phyloP scores from a whole-genome alignment of 1,284 basidiomycete species.

The Salmacisia buchloeana region DNA sequence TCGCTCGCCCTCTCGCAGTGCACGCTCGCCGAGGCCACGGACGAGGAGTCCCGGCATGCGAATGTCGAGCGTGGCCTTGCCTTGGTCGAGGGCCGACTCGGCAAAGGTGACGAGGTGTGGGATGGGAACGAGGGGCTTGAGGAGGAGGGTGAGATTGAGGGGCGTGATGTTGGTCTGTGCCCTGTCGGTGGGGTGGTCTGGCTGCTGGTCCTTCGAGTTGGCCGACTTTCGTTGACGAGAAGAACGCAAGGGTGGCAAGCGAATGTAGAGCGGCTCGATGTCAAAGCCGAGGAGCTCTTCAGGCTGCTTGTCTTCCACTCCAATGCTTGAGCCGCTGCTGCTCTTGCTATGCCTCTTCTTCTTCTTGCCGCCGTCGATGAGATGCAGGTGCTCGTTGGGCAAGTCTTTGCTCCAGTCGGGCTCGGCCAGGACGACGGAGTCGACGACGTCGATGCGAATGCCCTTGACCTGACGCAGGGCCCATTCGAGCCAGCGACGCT shows the following conservation, averaged over 20 bases:
- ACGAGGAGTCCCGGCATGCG: constrained; percentile 32
- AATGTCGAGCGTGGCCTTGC: constrained; percentile 33
- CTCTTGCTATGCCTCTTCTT: background rate
- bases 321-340: background rate
- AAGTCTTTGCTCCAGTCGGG: constrained; percentile 20
- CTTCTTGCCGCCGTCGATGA: constrained; percentile 11
- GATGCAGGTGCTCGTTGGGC: constrained; percentile 11
- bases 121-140: constrained; percentile 36
- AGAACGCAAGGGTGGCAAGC: constrained; percentile 27
- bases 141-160: constrained; percentile 35
- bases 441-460: constrained; percentile 34
- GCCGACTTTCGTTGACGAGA: constrained; percentile 11
- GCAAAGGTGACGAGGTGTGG: constrained; percentile 34
- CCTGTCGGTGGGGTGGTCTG: constrained; percentile 28
- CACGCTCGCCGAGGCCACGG: constrained; percentile 29
- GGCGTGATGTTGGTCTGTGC: constrained; percentile 32
- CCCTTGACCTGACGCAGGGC: constrained; percentile 35
- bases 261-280: constrained; percentile 37
- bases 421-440: constrained; percentile 26
- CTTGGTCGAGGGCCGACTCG: constrained; percentile 26
- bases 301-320: constrained; percentile 9
- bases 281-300: constrained; percentile 37
- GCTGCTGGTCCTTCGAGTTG: constrained; percentile 10
- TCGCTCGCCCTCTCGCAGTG: constrained; percentile 22
- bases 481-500: constrained; percentile 40